phyloP scores from a whole-genome alignment of 306 rosid species.

The Inga leiocalycina region DNA sequence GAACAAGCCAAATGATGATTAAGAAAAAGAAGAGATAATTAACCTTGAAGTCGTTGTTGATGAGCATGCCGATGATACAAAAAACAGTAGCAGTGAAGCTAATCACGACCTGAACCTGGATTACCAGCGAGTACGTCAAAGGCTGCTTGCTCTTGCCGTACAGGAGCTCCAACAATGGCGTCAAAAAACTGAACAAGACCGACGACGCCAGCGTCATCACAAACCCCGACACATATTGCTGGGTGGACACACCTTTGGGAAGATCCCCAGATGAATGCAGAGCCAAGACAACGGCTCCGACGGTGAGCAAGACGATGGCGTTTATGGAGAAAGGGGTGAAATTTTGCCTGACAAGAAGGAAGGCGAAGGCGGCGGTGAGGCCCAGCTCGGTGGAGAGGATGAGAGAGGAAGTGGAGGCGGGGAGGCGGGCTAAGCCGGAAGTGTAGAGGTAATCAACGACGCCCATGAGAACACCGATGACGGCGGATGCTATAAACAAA shows the following conservation, averaged over 20 bases:
- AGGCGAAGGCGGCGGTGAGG: constrained; percentile 71
- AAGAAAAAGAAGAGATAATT: not conserved
- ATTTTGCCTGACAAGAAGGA: constrained; percentile 52
- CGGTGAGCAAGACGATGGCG: constrained; percentile 61
- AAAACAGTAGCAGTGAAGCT: constrained; percentile 65
- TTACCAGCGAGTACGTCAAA: constrained; percentile 62
- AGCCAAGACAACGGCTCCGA: constrained; percentile 67
- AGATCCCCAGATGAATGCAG: constrained; percentile 65
- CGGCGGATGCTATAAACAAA: constrained; percentile 48
- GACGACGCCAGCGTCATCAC: constrained; percentile 72
- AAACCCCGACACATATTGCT: constrained; percentile 60
- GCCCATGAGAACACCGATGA: constrained; percentile 72
- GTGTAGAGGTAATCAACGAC: constrained; percentile 74
- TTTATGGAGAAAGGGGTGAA: constrained; percentile 65
- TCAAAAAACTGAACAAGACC: constrained; percentile 60
- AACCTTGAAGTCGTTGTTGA: constrained; percentile 83
- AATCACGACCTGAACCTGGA: constrained; percentile 82
- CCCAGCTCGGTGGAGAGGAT: constrained; percentile 70
- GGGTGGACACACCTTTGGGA: constrained; percentile 60
- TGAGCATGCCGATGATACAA: constrained; percentile 74
- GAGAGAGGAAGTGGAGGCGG: constrained; percentile 71
- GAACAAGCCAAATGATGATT: no score
- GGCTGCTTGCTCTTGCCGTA: constrained; percentile 63
- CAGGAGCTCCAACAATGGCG: constrained; percentile 73
- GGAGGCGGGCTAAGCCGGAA: constrained; percentile 63